Evolutionary conservation across 805 yeast genomes (phyloP), one percentile per base, ranked within the genome.

Genomic region (Blastobotrys parvus): DNA sequence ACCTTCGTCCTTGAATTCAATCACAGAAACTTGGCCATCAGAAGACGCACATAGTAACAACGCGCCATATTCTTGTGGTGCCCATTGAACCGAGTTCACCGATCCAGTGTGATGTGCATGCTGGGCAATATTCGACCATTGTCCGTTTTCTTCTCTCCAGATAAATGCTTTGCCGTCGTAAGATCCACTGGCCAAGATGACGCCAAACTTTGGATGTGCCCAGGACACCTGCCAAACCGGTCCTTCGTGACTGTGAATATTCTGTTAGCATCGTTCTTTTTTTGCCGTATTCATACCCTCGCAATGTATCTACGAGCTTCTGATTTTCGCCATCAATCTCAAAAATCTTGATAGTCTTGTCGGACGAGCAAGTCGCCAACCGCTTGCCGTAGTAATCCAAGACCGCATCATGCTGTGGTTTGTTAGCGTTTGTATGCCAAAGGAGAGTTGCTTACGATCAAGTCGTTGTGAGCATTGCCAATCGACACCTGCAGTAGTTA

Each of bases 121-220:
- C 57, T 82, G 86, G 7, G 94, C 85, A 53, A 90, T 85, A 56
- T 78, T 81, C 23, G 82, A 69, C 97, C 97, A 92, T 55, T 74
- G 77, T 38, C 83, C 87, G 41, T 82, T 80, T 55, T 87, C 95
- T 64, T 90, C 96, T 59, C 86, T 82, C 98, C 98, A 92, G 56
- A 92, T 79, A 48, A 89, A 68, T 15, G 86, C 97, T 57, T 83
- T 83, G 43, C 98, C 98, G 60, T 92, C 97, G 59, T 87, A 92
- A 1, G 96, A 87, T 54, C 95, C 86, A 20, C 95, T 82, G 1
- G 98, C 98, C 51, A 92, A 71, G 50, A 90, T 86, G 11, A 87
- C 82, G 32, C 98, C 98, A 59, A 90, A 92, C 63, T 90, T 90
- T 25, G 98, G 98, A 61, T 92, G 98, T 2, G 97, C 97, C 98